phyloP scores from a whole-genome alignment of 139 green algal species.

The Micractinium conductrix region DNA sequence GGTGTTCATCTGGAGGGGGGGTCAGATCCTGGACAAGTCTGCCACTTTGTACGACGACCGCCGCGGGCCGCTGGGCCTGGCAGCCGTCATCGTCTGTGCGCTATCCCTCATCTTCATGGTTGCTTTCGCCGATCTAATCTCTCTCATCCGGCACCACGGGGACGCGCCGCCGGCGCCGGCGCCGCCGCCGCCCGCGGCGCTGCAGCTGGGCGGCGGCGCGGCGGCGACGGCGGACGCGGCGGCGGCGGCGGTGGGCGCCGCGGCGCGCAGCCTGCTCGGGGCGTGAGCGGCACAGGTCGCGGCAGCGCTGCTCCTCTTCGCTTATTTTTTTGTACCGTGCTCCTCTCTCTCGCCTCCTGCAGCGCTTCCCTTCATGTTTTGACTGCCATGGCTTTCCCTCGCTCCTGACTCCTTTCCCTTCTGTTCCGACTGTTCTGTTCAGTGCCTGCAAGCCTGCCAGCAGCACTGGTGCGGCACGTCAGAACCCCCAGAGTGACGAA shows the following conservation, averaged over 20 bases:
- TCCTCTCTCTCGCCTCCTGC: too few species aligned
- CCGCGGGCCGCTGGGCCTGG: conserved; percentile 73
- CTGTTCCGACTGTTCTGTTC: too few species aligned
- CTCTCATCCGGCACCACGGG: background rate
- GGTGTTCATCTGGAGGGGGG: conserved; percentile 79
- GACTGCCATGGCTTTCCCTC: too few species aligned
- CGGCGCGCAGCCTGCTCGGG: conserved; percentile 3
- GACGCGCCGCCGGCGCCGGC: background rate
- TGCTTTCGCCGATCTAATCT: conserved; percentile 69
- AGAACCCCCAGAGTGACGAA: too few species aligned
- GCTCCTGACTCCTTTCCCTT: too few species aligned
- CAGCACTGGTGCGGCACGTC: too few species aligned
- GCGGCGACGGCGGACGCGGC: background rate
- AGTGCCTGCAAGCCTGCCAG: too few species aligned
- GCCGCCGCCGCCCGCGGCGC: background rate
- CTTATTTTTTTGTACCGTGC: too few species aligned
- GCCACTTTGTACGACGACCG: conserved; percentile 81
- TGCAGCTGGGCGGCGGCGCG: background rate
- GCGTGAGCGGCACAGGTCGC: background rate
- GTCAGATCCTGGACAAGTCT: conserved; percentile 73
- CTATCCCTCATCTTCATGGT: conserved; percentile 82
- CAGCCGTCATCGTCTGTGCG: conserved; percentile 68
- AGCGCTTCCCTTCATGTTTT: too few species aligned
- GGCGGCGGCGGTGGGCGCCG: background rate
- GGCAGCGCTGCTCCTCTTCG: too few species aligned